Conservation (phyloP, 2,329 filamentous ascomycete species). For the Chaetomium globosum region DNA sequence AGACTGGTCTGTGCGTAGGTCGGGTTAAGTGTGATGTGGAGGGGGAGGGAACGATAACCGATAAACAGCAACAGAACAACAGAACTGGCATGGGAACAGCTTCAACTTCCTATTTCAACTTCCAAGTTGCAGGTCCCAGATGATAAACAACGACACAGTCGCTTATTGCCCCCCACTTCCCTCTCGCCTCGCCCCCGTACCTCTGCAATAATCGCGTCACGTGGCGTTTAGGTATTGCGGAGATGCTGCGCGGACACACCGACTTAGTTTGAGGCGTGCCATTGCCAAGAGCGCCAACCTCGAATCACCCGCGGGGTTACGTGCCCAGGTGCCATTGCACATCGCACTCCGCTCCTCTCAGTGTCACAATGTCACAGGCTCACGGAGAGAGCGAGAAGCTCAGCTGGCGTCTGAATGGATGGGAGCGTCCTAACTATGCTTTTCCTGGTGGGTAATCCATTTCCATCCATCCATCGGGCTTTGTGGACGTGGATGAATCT, state of each 20-base stretch:
- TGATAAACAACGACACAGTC: background rate
- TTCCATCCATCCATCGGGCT: background rate
- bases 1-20: constrained; percentile 21
- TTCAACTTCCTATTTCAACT: background rate
- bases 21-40: background rate
- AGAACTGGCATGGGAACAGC: too few species aligned
- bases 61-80: background rate
- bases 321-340: background rate
- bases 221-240: constrained; percentile 12
- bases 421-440: background rate
- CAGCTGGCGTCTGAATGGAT: background rate
- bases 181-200: background rate
- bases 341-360: background rate
- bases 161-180: background rate
- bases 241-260: constrained; percentile 7
- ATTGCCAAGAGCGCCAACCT: constrained; percentile 23
- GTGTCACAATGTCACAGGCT: background rate
- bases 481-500: background rate
- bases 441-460: background rate
- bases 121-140: background rate
- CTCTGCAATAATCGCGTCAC: constrained; percentile 13
- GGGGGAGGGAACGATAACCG: background rate
- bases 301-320: background rate
- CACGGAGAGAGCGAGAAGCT: background rate
- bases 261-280: constrained; percentile 15